These are phyloP conservation scores for Candida taoyuanica DNA, from an alignment of 805 yeast species.

Conservation along the genomic window DNA sequence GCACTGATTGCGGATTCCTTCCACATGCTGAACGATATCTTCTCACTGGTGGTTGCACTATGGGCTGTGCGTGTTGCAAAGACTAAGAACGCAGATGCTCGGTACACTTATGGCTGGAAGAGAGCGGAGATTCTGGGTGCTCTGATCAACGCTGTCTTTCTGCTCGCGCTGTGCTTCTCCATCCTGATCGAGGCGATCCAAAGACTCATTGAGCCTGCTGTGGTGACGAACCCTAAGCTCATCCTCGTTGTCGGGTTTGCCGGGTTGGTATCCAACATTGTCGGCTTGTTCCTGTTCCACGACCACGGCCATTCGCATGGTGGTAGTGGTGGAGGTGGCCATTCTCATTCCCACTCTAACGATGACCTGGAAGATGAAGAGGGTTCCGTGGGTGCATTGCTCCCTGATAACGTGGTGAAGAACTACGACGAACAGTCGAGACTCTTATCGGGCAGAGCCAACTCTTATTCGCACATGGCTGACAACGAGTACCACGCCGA, in stretches of 20 bases:
- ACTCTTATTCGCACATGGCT: constrained; percentile 18
- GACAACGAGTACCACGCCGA: constrained; percentile 20
- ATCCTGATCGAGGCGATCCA: constrained; percentile 91
- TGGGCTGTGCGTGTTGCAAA: constrained; percentile 96
- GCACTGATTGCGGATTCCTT: constrained; percentile 95
- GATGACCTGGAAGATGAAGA: constrained; percentile 20
- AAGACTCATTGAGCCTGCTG: constrained; percentile 77
- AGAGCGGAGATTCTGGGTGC: constrained; percentile 97
- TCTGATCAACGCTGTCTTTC: constrained; percentile 84
- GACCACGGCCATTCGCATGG: constrained; percentile 66
- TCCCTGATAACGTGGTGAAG: constrained; percentile 46
- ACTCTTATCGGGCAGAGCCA: constrained; percentile 9
- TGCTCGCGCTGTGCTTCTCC: constrained; percentile 87
- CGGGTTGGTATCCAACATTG: constrained; percentile 76
- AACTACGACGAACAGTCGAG: constrained; percentile 24
- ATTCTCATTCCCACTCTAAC: constrained; percentile 28
- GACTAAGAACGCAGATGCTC: constrained; percentile 74
- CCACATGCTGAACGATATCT: constrained; percentile 95
- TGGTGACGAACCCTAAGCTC: constrained; percentile 75
- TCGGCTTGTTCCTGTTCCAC: constrained; percentile 85
- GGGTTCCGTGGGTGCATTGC: constrained; percentile 28
- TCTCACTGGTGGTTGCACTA: constrained; percentile 81
- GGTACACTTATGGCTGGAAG: constrained; percentile 96
- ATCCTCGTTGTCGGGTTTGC: constrained; percentile 77
- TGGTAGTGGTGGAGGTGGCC: constrained; percentile 34